phyloP scores from a whole-genome alignment of 164 flowering plant genomes.

The Aristolochia fimbriata region DNA sequence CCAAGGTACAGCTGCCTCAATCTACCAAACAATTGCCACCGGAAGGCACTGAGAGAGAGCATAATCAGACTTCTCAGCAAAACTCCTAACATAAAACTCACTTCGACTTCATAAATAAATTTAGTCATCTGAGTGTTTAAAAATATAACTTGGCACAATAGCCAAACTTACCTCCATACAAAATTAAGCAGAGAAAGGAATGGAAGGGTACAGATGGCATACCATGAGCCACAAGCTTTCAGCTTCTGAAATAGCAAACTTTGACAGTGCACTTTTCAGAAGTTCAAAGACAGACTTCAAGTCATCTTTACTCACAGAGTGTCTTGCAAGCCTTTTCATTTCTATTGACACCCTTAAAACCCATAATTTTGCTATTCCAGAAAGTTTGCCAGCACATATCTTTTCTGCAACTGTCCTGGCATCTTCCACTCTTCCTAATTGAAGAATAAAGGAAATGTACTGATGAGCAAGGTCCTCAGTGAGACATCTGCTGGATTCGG shows the following conservation, averaged over 20 bases:
- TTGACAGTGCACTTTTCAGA: conserved; percentile 29
- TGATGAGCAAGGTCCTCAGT: conserved; percentile 76
- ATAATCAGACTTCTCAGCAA: neutral
- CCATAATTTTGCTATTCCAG: conserved; percentile 45
- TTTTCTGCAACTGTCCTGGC: conserved; percentile 53
- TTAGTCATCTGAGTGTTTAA: neutral
- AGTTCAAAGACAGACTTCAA: conserved; percentile 41
- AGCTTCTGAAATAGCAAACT: conserved; percentile 45
- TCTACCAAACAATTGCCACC: neutral
- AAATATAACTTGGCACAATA: neutral
- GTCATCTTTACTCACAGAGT: conserved; percentile 39
- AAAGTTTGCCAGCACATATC: conserved; percentile 43
- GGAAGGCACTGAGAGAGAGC: neutral
- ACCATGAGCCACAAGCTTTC: conserved; percentile 88
- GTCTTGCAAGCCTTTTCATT: conserved; percentile 30
- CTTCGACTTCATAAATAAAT: neutral
- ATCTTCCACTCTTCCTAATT: conserved; percentile 52
- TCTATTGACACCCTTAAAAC: conserved; percentile 49
- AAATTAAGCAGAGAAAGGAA: neutral
- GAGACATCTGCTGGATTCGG: conserved; percentile 55
- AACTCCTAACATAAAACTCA: neutral
- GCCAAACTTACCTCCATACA: neutral
- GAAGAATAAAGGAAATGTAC: conserved; percentile 46
- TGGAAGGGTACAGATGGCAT: conserved; percentile 10
- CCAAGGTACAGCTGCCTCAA: neutral